phyloP scores from a whole-genome alignment of 495 filamentous ascomycete species.

The Annulohypoxylon stygium region DNA sequence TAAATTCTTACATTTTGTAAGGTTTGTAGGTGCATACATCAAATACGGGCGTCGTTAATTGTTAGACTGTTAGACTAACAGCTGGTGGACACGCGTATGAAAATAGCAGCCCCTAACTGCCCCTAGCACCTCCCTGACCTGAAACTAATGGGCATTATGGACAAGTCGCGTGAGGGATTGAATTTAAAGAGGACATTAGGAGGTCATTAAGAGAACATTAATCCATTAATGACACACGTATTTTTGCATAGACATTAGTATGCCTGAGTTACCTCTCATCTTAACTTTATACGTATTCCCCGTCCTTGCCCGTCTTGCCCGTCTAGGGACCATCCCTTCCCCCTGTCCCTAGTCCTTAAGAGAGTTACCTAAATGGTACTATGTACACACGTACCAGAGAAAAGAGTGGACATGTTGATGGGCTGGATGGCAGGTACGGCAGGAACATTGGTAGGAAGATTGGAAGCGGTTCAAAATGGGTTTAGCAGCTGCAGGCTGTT shows the following conservation, averaged over 20 bases:
- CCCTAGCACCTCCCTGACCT: constrained; percentile 8
- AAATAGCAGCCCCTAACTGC: constrained; percentile 14
- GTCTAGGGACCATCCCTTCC: constrained; percentile 9
- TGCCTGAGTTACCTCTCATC: constrained; percentile 28
- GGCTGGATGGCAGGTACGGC: background rate
- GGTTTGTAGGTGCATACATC: background rate
- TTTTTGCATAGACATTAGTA: background rate
- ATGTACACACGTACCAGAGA: constrained; percentile 6
- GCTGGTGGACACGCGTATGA: constrained; percentile 6
- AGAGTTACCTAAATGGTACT: background rate
- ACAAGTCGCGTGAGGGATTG: constrained; percentile 40
- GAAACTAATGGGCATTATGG: constrained; percentile 25
- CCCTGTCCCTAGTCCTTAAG: constrained; percentile 17
- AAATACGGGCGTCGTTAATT: background rate
- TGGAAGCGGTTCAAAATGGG: constrained; percentile 41
- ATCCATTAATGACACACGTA: constrained; percentile 12
- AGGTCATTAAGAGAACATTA: too few relatives aligned
- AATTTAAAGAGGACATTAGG: background rate
- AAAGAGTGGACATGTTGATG: background rate
- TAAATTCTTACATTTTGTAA: background rate
- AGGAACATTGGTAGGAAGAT: constrained; percentile 7
- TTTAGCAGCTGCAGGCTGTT: constrained; percentile 45
- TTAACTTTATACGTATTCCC: constrained; percentile 19
- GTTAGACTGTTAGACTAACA: background rate
- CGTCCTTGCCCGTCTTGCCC: background rate